phyloP scores from a whole-genome alignment of 2,329 filamentous ascomycete genomes.

The Exserohilum rostratum region DNA sequence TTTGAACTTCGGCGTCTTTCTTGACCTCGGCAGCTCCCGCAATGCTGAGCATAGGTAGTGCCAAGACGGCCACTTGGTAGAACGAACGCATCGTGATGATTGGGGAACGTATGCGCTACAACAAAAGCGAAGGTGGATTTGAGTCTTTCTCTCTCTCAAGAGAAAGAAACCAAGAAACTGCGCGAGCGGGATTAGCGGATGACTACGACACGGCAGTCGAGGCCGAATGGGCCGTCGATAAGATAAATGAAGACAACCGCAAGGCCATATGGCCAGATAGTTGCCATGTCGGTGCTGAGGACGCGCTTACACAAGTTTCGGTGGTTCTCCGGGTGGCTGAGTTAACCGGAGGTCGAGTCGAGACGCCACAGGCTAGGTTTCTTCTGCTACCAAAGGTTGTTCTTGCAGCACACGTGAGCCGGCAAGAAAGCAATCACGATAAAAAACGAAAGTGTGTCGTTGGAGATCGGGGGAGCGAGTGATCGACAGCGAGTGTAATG shows the following conservation, averaged over 20 bases:
- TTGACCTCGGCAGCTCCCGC: constrained; percentile 31
- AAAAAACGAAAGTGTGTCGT: too few relatives aligned
- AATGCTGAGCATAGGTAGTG: constrained; percentile 37
- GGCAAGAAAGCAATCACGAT: not conserved
- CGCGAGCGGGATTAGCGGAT: constrained; percentile 27
- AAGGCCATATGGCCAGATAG: constrained; percentile 6
- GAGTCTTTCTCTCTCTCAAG: constrained; percentile 2
- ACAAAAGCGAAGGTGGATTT: constrained; percentile 8
- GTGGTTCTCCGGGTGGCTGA: constrained; percentile 5
- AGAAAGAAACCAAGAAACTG: constrained; percentile 17
- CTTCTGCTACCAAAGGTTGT: too few relatives aligned
- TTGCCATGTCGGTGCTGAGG: not conserved
- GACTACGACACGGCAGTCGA: constrained; percentile 9
- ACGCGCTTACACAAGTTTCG: not conserved
- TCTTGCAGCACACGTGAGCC: too few relatives aligned
- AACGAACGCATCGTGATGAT: constrained; percentile 41
- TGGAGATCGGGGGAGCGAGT: not conserved
- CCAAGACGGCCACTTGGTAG: constrained; percentile 35
- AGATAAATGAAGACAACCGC: constrained; percentile 7
- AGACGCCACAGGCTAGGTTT: not conserved
- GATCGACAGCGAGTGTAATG: constrained; percentile 3
- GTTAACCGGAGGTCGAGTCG: not conserved
- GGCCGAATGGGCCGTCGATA: constrained; percentile 6
- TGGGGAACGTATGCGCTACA: not conserved
- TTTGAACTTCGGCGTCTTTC: constrained; percentile 16